phyloP scores from a whole-genome alignment of 2,329 filamentous ascomycete species.

The Paraconiothyrium brasiliense region DNA sequence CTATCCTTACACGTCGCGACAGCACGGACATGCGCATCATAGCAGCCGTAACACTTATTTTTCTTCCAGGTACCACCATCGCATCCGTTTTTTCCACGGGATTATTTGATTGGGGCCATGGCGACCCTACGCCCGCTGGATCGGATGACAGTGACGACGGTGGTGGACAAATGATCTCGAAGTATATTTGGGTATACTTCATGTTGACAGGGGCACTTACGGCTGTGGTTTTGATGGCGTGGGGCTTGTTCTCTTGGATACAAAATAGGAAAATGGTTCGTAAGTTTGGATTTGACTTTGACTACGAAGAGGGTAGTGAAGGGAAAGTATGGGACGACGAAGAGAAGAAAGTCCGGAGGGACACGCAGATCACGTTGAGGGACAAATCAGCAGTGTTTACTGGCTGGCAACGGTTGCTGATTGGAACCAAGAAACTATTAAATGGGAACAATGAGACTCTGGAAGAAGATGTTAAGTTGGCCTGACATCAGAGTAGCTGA shows the following conservation, averaged over 20 bases:
- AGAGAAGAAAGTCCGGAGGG: slow-evolving; percentile 13
- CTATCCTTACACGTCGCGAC: slow-evolving; percentile 29
- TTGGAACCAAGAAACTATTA: not conserved
- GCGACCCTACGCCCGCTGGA: slow-evolving; percentile 13
- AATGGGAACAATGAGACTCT: not conserved
- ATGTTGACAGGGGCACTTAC: slow-evolving; percentile 28
- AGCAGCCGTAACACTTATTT: slow-evolving; percentile 30
- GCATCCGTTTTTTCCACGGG: slow-evolving; percentile 26
- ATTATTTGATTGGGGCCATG: slow-evolving; percentile 25
- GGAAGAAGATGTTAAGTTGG: not conserved
- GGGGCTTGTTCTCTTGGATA: slow-evolving; percentile 25
- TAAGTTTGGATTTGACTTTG: slow-evolving; percentile 18
- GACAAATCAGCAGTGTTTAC: slow-evolving; percentile 12
- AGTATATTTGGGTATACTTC: slow-evolving; percentile 30
- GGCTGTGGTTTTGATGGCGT: slow-evolving; percentile 25
- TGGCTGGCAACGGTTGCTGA: slow-evolving; percentile 13
- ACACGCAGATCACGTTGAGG: slow-evolving; percentile 23
- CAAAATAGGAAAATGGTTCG: slow-evolving; percentile 25
- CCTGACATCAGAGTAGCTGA: not conserved
- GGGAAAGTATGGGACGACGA: slow-evolving; percentile 2
- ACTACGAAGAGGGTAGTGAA: slow-evolving; percentile 11
- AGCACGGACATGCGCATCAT: slow-evolving; percentile 35
- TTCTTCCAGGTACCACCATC: slow-evolving; percentile 30
- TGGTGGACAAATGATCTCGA: slow-evolving; percentile 18
- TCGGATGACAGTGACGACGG: slow-evolving; percentile 1